Evolutionary conservation across 2,329 filamentous ascomycete species (phyloP).

Genomic region (Aureobasidium sp.): DNA sequence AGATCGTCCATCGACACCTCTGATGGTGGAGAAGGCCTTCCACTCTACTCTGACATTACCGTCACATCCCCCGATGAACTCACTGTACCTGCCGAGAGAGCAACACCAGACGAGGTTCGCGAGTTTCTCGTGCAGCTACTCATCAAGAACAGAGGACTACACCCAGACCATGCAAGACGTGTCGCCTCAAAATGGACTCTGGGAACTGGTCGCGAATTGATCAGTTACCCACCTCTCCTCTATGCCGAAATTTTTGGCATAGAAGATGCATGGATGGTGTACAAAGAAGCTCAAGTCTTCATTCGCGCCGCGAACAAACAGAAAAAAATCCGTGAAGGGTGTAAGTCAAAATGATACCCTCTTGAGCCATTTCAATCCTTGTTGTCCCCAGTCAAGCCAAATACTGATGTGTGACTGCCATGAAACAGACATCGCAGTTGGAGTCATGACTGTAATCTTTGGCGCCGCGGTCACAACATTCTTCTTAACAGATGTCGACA

Average conservation of each 20-base stretch:
- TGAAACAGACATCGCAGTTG: neutral
- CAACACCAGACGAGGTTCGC: constrained; percentile 18
- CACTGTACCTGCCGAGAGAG: constrained; percentile 5
- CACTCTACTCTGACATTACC: neutral
- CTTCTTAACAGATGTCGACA: neutral
- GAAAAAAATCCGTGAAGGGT: too few species aligned
- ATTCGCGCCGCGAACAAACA: too few species aligned
- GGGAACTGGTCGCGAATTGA: constrained; percentile 19
- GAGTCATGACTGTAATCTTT: neutral
- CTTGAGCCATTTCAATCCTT: too few species aligned
- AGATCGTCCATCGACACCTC: neutral
- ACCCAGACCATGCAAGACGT: constrained; percentile 9
- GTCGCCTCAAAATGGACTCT: constrained; percentile 18
- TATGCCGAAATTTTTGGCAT: constrained; percentile 18
- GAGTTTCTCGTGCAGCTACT: constrained; percentile 15
- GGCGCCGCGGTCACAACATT: neutral
- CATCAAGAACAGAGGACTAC: neutral
- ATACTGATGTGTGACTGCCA: neutral
- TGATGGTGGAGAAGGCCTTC: neutral
- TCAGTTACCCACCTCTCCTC: constrained; percentile 13
- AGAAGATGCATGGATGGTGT: constrained; percentile 20
- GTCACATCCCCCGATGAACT: neutral
- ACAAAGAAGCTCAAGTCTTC: constrained; percentile 16
- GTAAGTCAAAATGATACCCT: too few species aligned
- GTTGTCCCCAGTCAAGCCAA: too few species aligned